A percentile compares a stretch with the other conserved stretches of the same genome.
phyloP scores from a whole-genome alignment of 176 grass and related monocot genomes.

The Ampelocalamus luodianensis region DNA sequence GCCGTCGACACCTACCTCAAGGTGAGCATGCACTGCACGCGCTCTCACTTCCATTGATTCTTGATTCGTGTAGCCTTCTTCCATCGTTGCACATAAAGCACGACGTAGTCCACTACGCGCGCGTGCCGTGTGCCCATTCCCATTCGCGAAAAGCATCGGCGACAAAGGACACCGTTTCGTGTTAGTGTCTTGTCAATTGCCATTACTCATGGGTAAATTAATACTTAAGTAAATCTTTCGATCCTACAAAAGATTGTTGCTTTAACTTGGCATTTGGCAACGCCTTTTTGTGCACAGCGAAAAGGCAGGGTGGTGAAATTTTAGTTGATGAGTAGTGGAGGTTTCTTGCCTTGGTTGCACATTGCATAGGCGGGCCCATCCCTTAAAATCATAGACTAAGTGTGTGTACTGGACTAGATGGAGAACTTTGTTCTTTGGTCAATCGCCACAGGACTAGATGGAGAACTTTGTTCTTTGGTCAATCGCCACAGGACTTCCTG shows the following conservation, averaged over 20 bases:
- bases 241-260: not conserved
- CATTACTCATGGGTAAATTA: not conserved
- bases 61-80: not conserved
- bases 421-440: not conserved
- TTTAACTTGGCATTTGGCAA: not conserved
- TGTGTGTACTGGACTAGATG: not conserved
- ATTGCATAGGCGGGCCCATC: not conserved
- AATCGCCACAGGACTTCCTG: constrained; percentile 18
- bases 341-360: constrained; percentile 19
- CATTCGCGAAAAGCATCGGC: not conserved
- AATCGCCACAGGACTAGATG: too few relatives aligned
- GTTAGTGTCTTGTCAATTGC: not conserved
- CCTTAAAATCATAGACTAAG: not conserved
- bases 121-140: constrained; percentile 27
- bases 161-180: not conserved
- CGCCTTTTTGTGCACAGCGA: constrained; percentile 7
- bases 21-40: constrained; percentile 40
- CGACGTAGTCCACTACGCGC: not conserved
- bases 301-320: not conserved
- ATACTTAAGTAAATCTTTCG: not conserved
- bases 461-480: constrained; percentile 10
- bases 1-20: constrained; percentile 98
- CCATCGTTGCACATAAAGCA: not conserved
- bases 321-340: not conserved
- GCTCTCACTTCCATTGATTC: not conserved